Evolutionary conservation across 2,329 filamentous ascomycete species (phyloP).

Genomic region (Fusarium euwallaceae): DNA sequence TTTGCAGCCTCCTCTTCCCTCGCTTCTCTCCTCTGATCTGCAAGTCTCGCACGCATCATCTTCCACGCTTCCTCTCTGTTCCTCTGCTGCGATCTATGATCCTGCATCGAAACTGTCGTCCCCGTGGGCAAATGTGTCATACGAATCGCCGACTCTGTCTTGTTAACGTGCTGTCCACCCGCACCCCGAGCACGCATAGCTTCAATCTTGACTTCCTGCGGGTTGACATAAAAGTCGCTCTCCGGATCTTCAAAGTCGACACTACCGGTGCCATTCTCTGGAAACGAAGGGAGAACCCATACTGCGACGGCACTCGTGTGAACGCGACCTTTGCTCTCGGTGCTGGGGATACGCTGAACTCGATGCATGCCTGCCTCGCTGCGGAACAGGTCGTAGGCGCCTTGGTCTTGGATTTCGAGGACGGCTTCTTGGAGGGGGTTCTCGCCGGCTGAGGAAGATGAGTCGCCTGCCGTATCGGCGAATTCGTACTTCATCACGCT

Average conservation of each 20-base stretch:
- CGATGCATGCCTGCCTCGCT: conserved; percentile 95
- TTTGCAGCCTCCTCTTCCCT: conserved; percentile 83
- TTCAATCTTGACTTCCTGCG: conserved; percentile 84
- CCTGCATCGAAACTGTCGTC: conserved; percentile 91
- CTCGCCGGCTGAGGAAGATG: conserved; percentile 69
- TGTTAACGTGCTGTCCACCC: conserved; percentile 98
- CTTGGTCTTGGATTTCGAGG: conserved; percentile 81
- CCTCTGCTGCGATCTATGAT: conserved; percentile 88
- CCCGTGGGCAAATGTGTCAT: conserved; percentile 92
- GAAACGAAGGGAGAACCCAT: conserved; percentile 89
- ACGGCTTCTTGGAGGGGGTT: conserved; percentile 86
- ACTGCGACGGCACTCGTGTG: conserved; percentile 95
- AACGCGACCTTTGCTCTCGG: conserved; percentile 89
- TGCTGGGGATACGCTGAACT: conserved; percentile 92
- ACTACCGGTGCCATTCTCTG: conserved; percentile 63
- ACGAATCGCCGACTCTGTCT: conserved; percentile 94
- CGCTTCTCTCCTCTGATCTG: conserved; percentile 82
- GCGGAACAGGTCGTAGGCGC: conserved; percentile 85
- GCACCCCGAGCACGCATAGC: conserved; percentile 94
- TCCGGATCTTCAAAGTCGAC: conserved; percentile 83
- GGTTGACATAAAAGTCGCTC: conserved; percentile 91
- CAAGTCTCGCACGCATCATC: conserved; percentile 84
- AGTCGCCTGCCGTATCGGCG: conserved; percentile 72
- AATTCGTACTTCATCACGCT: conserved; percentile 85
- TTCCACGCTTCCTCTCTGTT: conserved; percentile 92